Evolutionary conservation across 2,329 filamentous ascomycete genomes (phyloP), one percentile per base, ranked within the genome.

Genomic region (Xylaria sp.): DNA sequence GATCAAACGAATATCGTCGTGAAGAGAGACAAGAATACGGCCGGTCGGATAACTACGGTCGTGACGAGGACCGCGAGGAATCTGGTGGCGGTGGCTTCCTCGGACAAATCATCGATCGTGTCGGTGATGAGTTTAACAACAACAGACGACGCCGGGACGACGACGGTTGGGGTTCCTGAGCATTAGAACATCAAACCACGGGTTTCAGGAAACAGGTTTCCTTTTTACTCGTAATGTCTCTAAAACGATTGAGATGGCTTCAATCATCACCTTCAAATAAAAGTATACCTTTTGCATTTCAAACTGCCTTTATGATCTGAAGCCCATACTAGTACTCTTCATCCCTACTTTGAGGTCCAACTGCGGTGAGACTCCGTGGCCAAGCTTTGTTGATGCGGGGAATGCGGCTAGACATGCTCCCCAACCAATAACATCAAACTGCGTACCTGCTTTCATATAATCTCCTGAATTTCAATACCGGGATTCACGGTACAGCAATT

Each of bases 121-220:
- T 75, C 31, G 74, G 75, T 23, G 73, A 75, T 26, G 70, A 70
- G 36, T 13, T 76, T n/a, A 71, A 74, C 15, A 71, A 74, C 15
- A 73, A 76, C 10, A 48, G 68, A 53, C 70, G 69, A 46, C 72
- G 71, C 28, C 70, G 71, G 13, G 71, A 73, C 61, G 72, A 75
- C 44, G 63, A 63, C 28, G 68, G 74, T 61, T 74, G 73, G 71
- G 68, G 71, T 36, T 73, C 61, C 58, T 76, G 72, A 59, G 49
- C 15, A 54, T 36, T 40, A 15, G 11, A 59, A 42, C 49, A 31
- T 44, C 48, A 40, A 46, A 26, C 28, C 44, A 33, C 53, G 26
- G 15, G 51, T 17, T n/a, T 51, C n/a, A 53, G 59, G 48, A 44
- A 13, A 11, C 20, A 48, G 28, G 20, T 49, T 54, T 60, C 31